Conservation (phyloP, 208 protist species). For the Trypanosoma caninum region DNA sequence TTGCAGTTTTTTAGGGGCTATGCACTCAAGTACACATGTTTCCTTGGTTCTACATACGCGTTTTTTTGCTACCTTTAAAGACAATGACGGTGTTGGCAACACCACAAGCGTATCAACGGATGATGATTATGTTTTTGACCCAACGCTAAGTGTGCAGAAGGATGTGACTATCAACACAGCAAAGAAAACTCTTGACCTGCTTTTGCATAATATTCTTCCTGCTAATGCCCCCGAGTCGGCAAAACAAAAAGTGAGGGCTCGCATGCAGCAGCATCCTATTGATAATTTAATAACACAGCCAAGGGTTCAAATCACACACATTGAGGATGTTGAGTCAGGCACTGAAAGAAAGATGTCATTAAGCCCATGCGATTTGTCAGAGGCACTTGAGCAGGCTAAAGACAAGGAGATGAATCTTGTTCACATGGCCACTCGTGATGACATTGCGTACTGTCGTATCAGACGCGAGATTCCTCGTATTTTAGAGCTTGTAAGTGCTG, state of each 20-base stretch:
- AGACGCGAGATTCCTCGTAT: constrained; percentile 63
- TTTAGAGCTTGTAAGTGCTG: constrained; percentile 47
- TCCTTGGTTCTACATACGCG: neutral
- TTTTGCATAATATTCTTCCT: constrained; percentile 61
- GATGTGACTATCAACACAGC: constrained; percentile 70
- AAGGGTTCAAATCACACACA: constrained; percentile 81
- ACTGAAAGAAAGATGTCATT: constrained; percentile 54
- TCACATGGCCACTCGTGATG: constrained; percentile 71
- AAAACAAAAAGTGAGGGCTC: constrained; percentile 45
- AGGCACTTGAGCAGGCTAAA: constrained; percentile 69
- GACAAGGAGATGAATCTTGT: constrained; percentile 71
- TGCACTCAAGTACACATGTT: neutral
- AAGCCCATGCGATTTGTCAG: constrained; percentile 58
- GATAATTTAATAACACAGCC: constrained; percentile 65
- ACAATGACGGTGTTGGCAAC: neutral
- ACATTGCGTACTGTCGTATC: constrained; percentile 79
- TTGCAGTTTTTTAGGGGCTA: too few relatives aligned
- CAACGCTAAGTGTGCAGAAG: constrained; percentile 65
- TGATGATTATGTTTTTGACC: constrained; percentile 76
- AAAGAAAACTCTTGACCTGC: constrained; percentile 47
- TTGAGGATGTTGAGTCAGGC: constrained; percentile 69
- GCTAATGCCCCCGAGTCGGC: constrained; percentile 42
- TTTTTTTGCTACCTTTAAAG: constrained; percentile 5
- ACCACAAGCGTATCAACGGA: constrained; percentile 9
- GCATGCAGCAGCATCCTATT: constrained; percentile 76